Base-by-base conservation (phyloP, 371 early-diverging fungal species). In the Circinella umbellata region DNA sequence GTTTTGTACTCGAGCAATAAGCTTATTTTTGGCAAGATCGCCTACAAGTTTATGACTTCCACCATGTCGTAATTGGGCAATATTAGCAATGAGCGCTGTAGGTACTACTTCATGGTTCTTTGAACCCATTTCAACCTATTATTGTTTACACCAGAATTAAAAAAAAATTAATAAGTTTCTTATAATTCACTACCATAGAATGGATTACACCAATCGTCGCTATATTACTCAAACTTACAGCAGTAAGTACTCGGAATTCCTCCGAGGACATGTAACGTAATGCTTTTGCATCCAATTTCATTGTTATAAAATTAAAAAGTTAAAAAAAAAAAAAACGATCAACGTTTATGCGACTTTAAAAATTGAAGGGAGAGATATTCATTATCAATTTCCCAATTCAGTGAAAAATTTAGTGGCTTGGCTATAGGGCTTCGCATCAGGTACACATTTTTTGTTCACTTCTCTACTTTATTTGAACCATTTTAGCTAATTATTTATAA, bases 51-150 rank as follows among this genome's bases (percentile, higher is more conserved):
- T 96, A 74, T 93, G 90, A 65, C 88, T 85, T 15, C 96, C 95
- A 67, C 97, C 98, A 61, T 91, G 88, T 67, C 93, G 89, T 59
- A 98, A 82, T 64, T 91, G 90, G 18, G 98, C 94, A 73, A 98
- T 95, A 76, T 93, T 90, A 18, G 91, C 88, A 79, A 99, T 95
- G 46, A 99, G 84, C 11, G 88, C 37, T 4, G 93, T 92, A 2
- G 99, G 98, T 1, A 99, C 99, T 11, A 98, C 90, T 81, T 98
- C 97, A 82, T 99, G 99, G 85, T 99, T 99, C 75, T 95, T 94
- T 34, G 95, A 93, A 11, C 98, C 99, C 92, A 98, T 96, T 83
- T 99, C 99, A 9, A 93, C 88, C 90, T 95, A 80, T 10, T 27
- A 10, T 10, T 57, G 8, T 17, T 59, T 3, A 20, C 39, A 48